These are phyloP conservation scores for Cyclotella sp. DNA, from an alignment of 108 stramenopile genomes.

Conservation along the genomic window DNA sequence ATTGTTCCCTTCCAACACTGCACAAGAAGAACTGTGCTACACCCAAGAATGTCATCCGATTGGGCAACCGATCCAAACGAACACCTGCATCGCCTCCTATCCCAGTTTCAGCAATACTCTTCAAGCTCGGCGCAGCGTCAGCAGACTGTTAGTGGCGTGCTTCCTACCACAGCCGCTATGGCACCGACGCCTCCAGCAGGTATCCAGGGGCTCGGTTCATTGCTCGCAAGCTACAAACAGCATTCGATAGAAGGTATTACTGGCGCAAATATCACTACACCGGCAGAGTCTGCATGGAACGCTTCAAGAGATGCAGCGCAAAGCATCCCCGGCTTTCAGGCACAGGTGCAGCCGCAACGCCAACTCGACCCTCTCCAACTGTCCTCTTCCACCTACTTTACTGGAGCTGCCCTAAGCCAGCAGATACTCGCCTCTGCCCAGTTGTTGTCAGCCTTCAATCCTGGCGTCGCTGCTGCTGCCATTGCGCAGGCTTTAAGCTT, in stretches of 20 bases:
- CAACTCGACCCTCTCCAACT: not conserved
- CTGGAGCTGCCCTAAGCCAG: not conserved
- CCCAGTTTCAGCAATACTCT: not conserved
- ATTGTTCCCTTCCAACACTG: too few species aligned
- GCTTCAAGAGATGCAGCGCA: not conserved
- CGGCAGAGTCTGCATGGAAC: not conserved
- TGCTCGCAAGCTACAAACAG: not conserved
- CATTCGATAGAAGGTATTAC: too few species aligned
- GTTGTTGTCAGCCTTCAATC: constrained; percentile 28
- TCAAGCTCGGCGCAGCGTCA: not conserved
- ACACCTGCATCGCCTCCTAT: not conserved
- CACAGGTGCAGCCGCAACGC: not conserved
- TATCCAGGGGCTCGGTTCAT: not conserved
- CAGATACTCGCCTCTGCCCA: constrained; percentile 25
- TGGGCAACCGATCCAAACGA: not conserved
- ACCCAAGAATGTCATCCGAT: too few species aligned
- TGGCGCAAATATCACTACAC: not conserved
- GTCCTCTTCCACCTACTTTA: not conserved
- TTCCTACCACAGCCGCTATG: not conserved
- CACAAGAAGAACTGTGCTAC: too few species aligned
- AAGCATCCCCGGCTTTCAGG: not conserved
- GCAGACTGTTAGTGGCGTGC: not conserved
- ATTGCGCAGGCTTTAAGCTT: constrained; percentile 24
- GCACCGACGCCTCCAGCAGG: not conserved
- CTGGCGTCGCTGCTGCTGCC: constrained; percentile 28